Evolutionary conservation across 257 asterid genomes (phyloP), one percentile per base, ranked within the genome.

Genomic region (Phtheirospermum japonicum): DNA sequence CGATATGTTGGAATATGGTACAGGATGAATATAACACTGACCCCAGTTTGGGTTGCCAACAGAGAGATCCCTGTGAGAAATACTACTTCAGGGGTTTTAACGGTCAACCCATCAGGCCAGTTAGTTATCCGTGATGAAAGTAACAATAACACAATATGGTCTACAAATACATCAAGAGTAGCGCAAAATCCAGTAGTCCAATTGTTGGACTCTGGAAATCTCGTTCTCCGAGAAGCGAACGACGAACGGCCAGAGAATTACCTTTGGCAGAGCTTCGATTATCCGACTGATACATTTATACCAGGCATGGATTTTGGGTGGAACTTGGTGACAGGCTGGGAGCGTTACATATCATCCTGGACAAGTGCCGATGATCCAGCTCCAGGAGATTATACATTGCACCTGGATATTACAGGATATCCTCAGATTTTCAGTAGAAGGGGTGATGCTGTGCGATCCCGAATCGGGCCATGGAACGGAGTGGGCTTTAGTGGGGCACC

Each of bases 1-100:
- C 57, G 78, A 7, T 82, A 77, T 9, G 61, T 79, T 0, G 84
- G 84, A 1, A 75, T 78, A n/a, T 71, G 87, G 87, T 82, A 70
- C 70, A 68, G 76, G 51, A 50, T 66, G 12, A 43, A n/a, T n/a
- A n/a, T 75, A 0, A 3, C 64, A 10, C 50, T 14, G 40, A 13
- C 30, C 1, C 36, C 30, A 0, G 57, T 69, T 61, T 69, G 73
- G 73, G 73, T 70, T 4, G 74, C 74, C 48, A 79, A 76, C 48
- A 66, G 83, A 45, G 59, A 19, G 54, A 16, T 0, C 9, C 69
- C 74, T 11, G 59, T 70, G n/a, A n/a, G 5, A 32, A 31, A 71
- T 33, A 43, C 50, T 0, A n/a, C 37, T 9, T 64, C 79, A 0
- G 87, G 83, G 0, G 23, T 52, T 9, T 61, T 83, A 31, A 61